phyloP scores from a whole-genome alignment of 345 rosid genomes.

The Camelina laxa region DNA sequence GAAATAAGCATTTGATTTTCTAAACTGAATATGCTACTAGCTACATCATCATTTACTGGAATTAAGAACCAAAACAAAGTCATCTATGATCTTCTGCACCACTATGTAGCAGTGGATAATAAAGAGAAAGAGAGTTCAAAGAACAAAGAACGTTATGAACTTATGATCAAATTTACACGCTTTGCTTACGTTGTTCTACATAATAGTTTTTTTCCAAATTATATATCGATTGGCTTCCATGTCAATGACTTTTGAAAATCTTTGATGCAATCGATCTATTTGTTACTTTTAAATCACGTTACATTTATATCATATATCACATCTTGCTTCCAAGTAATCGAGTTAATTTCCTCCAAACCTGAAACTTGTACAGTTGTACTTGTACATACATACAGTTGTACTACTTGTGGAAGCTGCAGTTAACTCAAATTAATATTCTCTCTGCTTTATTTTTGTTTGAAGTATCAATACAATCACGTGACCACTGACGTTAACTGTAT shows the following conservation, averaged over 20 bases:
- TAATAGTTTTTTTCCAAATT: neutral
- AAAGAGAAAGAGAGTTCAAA: neutral
- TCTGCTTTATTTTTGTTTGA: neutral
- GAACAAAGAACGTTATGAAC: neutral
- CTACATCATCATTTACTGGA: neutral
- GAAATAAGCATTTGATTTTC: neutral
- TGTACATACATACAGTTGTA: neutral
- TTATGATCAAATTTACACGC: neutral
- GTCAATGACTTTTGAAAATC: neutral
- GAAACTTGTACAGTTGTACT: constrained; percentile 1
- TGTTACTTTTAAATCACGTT: neutral
- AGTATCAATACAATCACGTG: constrained; percentile 23
- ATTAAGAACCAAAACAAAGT: neutral
- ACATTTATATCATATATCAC: constrained; percentile 6
- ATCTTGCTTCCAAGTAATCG: neutral
- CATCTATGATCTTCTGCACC: neutral
- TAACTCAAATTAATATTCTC: neutral
- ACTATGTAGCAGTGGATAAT: neutral
- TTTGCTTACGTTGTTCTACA: neutral
- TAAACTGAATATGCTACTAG: neutral
- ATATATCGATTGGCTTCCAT: neutral
- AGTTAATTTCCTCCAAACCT: constrained; percentile 9
- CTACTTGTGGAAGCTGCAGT: constrained; percentile 24
- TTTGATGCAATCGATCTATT: neutral
- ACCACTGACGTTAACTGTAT: constrained; percentile 11